Percentiles rank a stretch among this genome's conserved stretches.
Conservation (phyloP, 805 yeast species). For the Jamesozyma spencerorum region DNA sequence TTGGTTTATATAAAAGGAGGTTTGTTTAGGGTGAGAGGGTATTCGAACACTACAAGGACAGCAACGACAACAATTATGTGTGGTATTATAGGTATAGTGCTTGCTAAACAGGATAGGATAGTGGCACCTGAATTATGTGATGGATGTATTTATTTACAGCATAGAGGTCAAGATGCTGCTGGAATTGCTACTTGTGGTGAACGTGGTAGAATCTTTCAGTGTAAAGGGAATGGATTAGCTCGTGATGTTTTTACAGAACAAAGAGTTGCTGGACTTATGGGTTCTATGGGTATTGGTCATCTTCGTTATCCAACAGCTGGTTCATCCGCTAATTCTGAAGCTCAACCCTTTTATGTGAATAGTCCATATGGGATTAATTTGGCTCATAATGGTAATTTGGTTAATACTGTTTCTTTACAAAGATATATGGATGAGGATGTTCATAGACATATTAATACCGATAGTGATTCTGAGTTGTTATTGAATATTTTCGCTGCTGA, state of each 20-base stretch:
- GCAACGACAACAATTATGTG: conserved; percentile 59
- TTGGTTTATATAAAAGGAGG: too few relatives aligned
- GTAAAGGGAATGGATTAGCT: conserved; percentile 99
- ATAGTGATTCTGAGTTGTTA: conserved; percentile 86
- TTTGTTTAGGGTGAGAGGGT: too few relatives aligned
- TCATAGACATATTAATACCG: conserved; percentile 96
- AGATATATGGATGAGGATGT: conserved; percentile 83
- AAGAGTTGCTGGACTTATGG: conserved; percentile 71
- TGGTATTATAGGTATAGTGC: conserved; percentile 84
- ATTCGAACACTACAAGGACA: too few relatives aligned
- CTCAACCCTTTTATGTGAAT: conserved; percentile 97
- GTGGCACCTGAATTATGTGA: conserved; percentile 90
- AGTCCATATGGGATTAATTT: conserved; percentile 89
- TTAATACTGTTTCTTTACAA: conserved; percentile 70
- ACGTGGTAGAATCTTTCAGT: conserved; percentile 88
- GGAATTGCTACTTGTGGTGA: conserved; percentile 95
- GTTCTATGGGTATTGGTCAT: conserved; percentile 93
- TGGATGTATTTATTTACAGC: conserved; percentile 87
- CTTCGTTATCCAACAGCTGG: conserved; percentile 97
- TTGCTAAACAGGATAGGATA: conserved; percentile 60
- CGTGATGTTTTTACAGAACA: conserved; percentile 87
- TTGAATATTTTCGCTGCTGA: conserved; percentile 87
- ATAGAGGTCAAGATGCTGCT: conserved; percentile 99
- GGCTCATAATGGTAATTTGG: conserved; percentile 91
- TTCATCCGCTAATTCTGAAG: conserved; percentile 88